Percentiles rank a stretch among this genome's conserved stretches.
These are phyloP conservation scores for Rhodamnia rubescens DNA, from an alignment of 345 rosid genomes.

Conservation along the genomic window DNA sequence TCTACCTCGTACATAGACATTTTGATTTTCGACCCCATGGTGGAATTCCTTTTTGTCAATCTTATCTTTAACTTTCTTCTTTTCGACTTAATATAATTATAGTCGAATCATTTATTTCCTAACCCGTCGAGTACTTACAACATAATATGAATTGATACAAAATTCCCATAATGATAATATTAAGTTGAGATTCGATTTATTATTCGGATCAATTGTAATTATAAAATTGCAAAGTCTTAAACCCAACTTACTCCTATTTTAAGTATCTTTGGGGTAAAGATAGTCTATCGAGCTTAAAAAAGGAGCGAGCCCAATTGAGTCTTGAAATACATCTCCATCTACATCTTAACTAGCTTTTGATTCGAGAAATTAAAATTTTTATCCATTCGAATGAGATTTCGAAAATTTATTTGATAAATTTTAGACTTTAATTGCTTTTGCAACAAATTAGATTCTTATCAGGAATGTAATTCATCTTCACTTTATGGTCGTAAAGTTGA, in stretches of 20 bases:
- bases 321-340: background rate
- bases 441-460: background rate
- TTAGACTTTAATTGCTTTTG: background rate
- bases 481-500: background rate
- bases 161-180: fast-evolving
- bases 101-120: too few relatives aligned
- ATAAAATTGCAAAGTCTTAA: too few relatives aligned
- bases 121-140: fast-evolving
- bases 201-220: fast-evolving
- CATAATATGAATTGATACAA: background rate
- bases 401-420: background rate
- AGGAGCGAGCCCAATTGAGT: fast-evolving
- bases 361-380: too few relatives aligned
- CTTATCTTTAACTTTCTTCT: too few relatives aligned
- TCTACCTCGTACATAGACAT: too few relatives aligned
- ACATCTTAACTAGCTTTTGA: background rate
- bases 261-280: too few relatives aligned
- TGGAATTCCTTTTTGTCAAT: too few relatives aligned
- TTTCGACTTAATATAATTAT: too few relatives aligned
- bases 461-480: background rate
- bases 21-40: too few relatives aligned
- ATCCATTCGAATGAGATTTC: background rate
- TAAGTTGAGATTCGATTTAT: fast-evolving
- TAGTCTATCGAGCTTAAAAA: background rate
- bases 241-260: too few relatives aligned